Evolutionary conservation across 495 filamentous ascomycete genomes (phyloP).

Genomic region (Lepidopterella palustris): DNA sequence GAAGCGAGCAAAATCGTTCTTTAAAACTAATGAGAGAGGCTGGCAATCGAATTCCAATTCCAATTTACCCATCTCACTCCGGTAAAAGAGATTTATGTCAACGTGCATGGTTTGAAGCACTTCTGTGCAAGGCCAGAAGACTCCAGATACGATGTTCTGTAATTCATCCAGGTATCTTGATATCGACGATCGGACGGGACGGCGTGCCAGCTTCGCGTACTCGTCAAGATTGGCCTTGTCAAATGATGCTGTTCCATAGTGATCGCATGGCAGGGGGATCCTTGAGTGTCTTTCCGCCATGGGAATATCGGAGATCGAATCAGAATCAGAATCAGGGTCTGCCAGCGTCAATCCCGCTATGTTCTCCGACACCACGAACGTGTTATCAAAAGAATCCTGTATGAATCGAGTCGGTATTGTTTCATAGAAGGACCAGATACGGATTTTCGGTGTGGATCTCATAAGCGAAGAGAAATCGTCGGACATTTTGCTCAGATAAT

Average conservation of each 20-base stretch:
- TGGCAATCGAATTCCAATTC: not conserved
- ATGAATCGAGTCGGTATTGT: not conserved
- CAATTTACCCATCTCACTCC: not conserved
- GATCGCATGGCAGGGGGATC: not conserved
- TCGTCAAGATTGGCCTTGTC: not conserved
- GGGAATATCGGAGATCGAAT: too few species aligned
- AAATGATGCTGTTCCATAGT: slow-evolving; percentile 1
- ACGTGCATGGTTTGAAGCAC: not conserved
- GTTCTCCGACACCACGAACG: too few species aligned
- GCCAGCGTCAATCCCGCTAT: too few species aligned
- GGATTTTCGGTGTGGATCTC: not conserved
- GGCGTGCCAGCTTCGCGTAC: too few species aligned
- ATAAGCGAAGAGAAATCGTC: not conserved
- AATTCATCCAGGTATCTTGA: too few species aligned
- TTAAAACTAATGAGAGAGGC: not conserved
- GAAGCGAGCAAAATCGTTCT: not conserved
- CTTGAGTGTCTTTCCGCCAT: too few species aligned
- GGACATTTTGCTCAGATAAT: not conserved
- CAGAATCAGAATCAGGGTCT: too few species aligned
- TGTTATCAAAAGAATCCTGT: too few species aligned
- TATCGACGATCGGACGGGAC: too few species aligned
- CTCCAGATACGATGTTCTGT: not conserved
- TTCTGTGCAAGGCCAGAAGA: not conserved
- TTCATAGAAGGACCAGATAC: not conserved
- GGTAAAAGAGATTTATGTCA: not conserved